Evolutionary conservation across 129 eudicot species (phyloP), one percentile per base, ranked within the genome.

Genomic region (Deinandra increscens): DNA sequence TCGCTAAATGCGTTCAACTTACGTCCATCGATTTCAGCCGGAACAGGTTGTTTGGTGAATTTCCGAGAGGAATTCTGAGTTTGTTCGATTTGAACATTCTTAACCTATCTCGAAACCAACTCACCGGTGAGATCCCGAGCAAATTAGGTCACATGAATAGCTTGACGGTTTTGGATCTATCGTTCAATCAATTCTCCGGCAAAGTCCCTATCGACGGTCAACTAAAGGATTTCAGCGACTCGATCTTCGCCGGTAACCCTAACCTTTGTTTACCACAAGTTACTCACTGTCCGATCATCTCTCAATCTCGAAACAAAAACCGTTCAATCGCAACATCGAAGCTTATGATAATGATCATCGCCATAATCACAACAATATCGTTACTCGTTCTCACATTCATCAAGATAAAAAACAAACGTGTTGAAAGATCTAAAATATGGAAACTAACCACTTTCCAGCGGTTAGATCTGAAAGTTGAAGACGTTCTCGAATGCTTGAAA

Each of bases 381-480:
- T 38, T 81, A 9, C 15, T 83, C 22, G 10, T 72, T 3, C 72
- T 77, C 0, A 78, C 89, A n/a, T 73, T 75, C 53, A 34, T 72
- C 9, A 66, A 45, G 15, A 44, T 75, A 0, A 60, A 66, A 33
- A 79, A 66, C 58, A 86, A 61, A 71, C 79, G 59, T 26, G 14
- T 69, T 6, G 76, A 83, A 68, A 77, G 83, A 39, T 86, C 95
- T 6, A 69, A 54, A 62, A 68, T 74, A 8, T 93, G 98, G 98
- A 93, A 89, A 68, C 80, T 93, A 34, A 90, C 96, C 0, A 81
- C 88, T 0, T 93, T 93, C 82, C 98, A 89, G 41, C 81, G 89
- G 60, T 72, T 87, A 5, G 88, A 93, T 71, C 69, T 89, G 63
- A 83, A 69, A 69, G 96, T 78, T 1, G 95, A 89, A 51, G 98